Evolutionary conservation across 1,139 yeast genomes (phyloP), one percentile per base, ranked within the genome.

Genomic region (Saccharomyces hybrid): DNA sequence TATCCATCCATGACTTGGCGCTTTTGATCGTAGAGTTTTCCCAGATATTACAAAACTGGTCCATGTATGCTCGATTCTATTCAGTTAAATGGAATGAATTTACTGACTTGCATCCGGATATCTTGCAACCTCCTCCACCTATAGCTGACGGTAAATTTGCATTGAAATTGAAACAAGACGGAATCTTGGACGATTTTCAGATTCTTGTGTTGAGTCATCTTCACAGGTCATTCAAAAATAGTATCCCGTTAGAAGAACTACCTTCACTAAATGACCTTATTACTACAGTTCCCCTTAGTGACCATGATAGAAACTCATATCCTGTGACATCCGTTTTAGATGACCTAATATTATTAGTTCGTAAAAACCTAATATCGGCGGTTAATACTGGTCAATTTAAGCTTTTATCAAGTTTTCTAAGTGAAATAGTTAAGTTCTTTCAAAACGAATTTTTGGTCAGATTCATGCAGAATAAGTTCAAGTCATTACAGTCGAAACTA

Each of bases 291-390:
- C 56, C 62, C 59, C 38, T 62, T 78, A 9, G 88, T 79, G 58
- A 79, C 75, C 50, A 82, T 5, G 70, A 66, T 47, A 53, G 57
- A 13, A 60, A 64, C 1, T 62, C 67, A 14, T 64, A 87, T 3
- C 86, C 95, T 3, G 81, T 87, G 4, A 82, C 96, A 0, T 89
- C 98, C 0, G 84, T 89, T 9, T 82, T 91, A 46, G 99, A 93
- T 66, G 99, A 93, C 67, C 74, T 88, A 48, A 80, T 90, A 41
- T 75, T 89, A 62, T 82, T 90, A 16, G 72, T 90, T 49, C 86
- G 88, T 55, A 64, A 65, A 57, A 61, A 62, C 53, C 56, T 69
- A 26, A 60, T 69, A 5, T 59, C 61, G 16, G 61, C 62, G 19
- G 67, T 69, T 8, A 69, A 69, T 52, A 61, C 71, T 1, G 73